Evolutionary conservation across 2,329 filamentous ascomycete genomes (phyloP), one percentile per base, ranked within the genome.

Genomic region (Davidsoniella eucalypti): DNA sequence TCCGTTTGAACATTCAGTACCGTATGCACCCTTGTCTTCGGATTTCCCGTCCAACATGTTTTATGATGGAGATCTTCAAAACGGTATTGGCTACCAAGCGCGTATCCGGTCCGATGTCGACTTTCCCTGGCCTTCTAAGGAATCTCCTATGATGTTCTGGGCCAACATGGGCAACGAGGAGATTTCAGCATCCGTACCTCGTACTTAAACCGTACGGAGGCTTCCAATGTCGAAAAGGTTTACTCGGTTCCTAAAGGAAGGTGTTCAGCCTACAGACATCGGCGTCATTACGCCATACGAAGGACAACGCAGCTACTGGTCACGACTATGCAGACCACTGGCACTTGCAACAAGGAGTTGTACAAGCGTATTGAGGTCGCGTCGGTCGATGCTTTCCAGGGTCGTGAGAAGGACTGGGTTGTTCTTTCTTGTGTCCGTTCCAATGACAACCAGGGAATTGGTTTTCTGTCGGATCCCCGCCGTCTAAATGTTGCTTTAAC

Each of bases 131-230:
- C 92, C 92, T 2, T 86, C 94, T 26, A 78, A 73, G 17, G 90
- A 96, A 62, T 87, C 81, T 58, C 92, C 92, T 2, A 98, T 98
- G 92, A 96, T 96, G 92, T 98, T 98, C 69, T 98, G 92, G 92
- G 94, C 87, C 23, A 98, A 98, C 63, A 71, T 95, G 50, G 92
- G 92, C 54, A 94, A 93, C 54, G 92, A 98, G 65, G 92, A 98
- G 65, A 98, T 98, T 47, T 95, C 90, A 5, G 92, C 92, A 1
- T 95, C 88, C 23, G 92, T 61, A 98, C 92, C 2, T 96, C 90
- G 2, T 98, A 98, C 61, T 81, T 98, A 57, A 98, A 98, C 66
- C 85, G 92, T 44, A 96, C 92, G 1, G 92, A 98, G 64, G 88
- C 92, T 3, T 84, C 87, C 44, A 96, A 96, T 56, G 92, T 98